phyloP scores from a whole-genome alignment of 1,139 yeast genomes.

The Sugiyamaella grinbergsii region DNA sequence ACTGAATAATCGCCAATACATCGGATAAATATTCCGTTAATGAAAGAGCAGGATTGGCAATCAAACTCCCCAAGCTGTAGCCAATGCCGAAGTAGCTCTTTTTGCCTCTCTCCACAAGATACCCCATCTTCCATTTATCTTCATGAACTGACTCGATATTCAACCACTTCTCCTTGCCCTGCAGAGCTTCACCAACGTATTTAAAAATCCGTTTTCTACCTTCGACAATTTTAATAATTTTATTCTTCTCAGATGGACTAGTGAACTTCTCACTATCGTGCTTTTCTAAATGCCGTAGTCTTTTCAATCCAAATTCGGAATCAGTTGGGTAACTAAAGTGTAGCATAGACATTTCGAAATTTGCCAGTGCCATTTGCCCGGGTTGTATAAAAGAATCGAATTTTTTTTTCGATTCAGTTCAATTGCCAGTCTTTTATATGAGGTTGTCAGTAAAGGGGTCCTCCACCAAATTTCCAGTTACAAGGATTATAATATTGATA shows the following conservation, averaged over 20 bases:
- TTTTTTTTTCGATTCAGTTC: no score
- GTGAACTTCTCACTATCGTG: background rate
- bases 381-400: background rate
- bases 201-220: background rate
- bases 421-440: no score
- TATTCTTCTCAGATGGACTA: background rate
- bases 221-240: constrained; percentile 3
- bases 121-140: constrained; percentile 16
- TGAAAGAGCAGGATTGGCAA: background rate
- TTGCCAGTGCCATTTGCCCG: background rate
- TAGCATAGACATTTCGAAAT: background rate
- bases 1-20: constrained; percentile 14
- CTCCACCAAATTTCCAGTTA: no score
- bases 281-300: background rate
- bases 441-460: no score
- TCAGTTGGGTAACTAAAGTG: background rate
- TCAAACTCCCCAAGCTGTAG: constrained; percentile 6
- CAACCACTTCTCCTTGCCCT: constrained; percentile 15
- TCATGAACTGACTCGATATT: constrained; percentile 6
- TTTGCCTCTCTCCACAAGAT: constrained; percentile 3
- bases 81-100: constrained; percentile 16
- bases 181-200: constrained; percentile 10
- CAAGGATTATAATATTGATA: no score
- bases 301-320: background rate
- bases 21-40: constrained; percentile 10